Conservation (phyloP, 495 filamentous ascomycete genomes). For the Penicillium samsonianum region DNA sequence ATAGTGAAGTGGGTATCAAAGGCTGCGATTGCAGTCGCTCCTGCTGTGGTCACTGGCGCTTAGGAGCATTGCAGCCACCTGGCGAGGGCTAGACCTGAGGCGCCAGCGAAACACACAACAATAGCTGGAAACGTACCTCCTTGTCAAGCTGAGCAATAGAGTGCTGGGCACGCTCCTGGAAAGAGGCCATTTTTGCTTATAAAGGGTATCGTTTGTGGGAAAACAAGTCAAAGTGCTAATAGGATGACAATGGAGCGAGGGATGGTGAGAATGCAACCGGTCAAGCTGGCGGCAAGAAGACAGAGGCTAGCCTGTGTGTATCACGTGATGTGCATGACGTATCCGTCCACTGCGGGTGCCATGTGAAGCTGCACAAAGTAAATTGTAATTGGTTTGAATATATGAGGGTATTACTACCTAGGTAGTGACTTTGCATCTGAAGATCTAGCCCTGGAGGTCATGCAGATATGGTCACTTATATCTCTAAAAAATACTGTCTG, state of each 20-base stretch:
- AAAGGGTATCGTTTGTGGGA: constrained; percentile 9
- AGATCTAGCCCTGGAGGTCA: neutral
- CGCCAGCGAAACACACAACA: constrained; percentile 30
- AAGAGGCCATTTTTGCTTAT: constrained; percentile 59
- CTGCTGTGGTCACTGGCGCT: constrained; percentile 13
- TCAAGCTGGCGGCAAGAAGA: constrained; percentile 29
- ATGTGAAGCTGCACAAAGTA: constrained; percentile 4
- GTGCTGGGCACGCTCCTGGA: constrained; percentile 90
- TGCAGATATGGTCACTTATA: neutral
- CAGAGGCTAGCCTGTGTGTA: constrained; percentile 20
- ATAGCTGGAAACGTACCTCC: constrained; percentile 68
- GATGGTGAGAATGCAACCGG: constrained; percentile 33
- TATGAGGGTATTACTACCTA: neutral
- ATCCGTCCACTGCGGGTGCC: constrained; percentile 13
- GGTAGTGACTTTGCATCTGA: neutral
- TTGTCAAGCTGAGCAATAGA: constrained; percentile 91
- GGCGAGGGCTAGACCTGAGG: constrained; percentile 26
- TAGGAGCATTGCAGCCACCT: constrained; percentile 19
- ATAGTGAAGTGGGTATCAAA: neutral
- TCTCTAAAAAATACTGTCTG: neutral
- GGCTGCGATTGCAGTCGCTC: neutral
- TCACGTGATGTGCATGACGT: constrained; percentile 36
- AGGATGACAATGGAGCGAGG: constrained; percentile 24
- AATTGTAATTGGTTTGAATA: neutral
- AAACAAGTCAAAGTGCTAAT: constrained; percentile 9